A percentile compares a stretch with the other conserved stretches of the same genome.
Evolutionary conservation across 192 early-diverging fungal species (phyloP).

Genomic region (Entomortierella chlamydospora): DNA sequence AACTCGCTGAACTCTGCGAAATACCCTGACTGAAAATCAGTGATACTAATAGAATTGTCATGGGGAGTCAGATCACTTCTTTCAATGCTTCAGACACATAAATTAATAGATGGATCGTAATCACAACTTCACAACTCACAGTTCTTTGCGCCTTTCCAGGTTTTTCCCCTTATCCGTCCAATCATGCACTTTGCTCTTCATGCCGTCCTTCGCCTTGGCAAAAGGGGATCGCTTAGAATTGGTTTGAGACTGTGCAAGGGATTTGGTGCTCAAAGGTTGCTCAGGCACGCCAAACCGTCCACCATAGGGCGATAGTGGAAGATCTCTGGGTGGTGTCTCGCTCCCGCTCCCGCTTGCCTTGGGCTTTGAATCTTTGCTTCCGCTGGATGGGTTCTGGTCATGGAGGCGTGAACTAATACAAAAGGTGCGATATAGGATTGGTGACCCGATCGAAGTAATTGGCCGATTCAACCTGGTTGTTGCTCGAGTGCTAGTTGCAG

Average conservation of each 20-base stretch:
- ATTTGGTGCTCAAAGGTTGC: conserved; percentile 46
- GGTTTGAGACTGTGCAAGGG: conserved; percentile 14
- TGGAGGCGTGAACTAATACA: not conserved
- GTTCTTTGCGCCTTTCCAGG: conserved; percentile 59
- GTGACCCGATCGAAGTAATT: not conserved
- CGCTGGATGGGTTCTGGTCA: not conserved
- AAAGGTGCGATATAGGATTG: not conserved
- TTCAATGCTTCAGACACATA: no score
- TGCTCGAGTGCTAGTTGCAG: not conserved
- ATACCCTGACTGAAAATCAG: conserved; percentile 35
- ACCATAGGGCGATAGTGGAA: conserved; percentile 39
- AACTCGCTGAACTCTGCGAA: conserved; percentile 53
- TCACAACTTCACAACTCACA: no score
- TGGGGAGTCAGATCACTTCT: conserved; percentile 2
- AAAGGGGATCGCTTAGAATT: conserved; percentile 37
- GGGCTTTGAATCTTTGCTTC: not conserved
- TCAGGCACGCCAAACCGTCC: conserved; percentile 46
- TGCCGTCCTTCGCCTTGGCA: conserved; percentile 44
- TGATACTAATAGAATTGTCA: conserved; percentile 32
- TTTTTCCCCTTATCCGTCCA: conserved; percentile 64
- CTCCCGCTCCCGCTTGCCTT: not conserved
- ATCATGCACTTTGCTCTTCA: conserved; percentile 58
- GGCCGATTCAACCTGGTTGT: not conserved
- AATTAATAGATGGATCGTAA: no score
- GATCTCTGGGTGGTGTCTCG: not conserved